Evolutionary conservation across 306 rosid species (phyloP), one percentile per base, ranked within the genome.

Genomic region (Morella rubra): DNA sequence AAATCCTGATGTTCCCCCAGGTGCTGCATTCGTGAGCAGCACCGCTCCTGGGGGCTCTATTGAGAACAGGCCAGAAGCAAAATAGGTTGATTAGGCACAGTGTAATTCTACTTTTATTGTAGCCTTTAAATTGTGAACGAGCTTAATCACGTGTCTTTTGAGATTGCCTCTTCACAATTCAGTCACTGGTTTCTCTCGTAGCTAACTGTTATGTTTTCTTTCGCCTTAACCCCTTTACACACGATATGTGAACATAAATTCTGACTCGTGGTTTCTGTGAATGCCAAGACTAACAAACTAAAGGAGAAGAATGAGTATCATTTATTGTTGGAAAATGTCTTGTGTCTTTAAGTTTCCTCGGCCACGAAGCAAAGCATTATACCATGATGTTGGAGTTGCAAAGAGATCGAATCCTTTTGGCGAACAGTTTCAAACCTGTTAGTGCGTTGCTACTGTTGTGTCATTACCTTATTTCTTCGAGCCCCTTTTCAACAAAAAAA

Each of bases 1-100:
- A 81, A 85, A 80, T 69, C 14, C 93, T 54, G 73, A 76, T 24
- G 67, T 72, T 51, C 79, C 79, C 44, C 73, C 84, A 0, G 83
- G 69, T 69, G 54, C 77, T 44, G 71, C 81, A 22, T 53, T 81
- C 52, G 22, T 82, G 16, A 72, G 75, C 65, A 62, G 53, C 76
- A 52, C 80, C 15, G 64, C 56, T 27, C 72, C 67, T 51, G 74
- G 83, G 44, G 79, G 78, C 65, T 32, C 79, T 3, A 61, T 24
- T 4, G 82, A 77, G 73, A 58, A 65, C 56, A 70, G 71, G 67
- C 55, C 80, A 5, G 84, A 84, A 73, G 77, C 78, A 71, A 76
- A 73, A 42, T 69, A 77, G 72, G 84, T 50, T 71, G 78, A 80
- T 18, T 76, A 53, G 76, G 42, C 69, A 78, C 37, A 71, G 69